These are phyloP conservation scores for Prunus campanulata DNA, from an alignment of 306 rosid species.

Conservation along the genomic window DNA sequence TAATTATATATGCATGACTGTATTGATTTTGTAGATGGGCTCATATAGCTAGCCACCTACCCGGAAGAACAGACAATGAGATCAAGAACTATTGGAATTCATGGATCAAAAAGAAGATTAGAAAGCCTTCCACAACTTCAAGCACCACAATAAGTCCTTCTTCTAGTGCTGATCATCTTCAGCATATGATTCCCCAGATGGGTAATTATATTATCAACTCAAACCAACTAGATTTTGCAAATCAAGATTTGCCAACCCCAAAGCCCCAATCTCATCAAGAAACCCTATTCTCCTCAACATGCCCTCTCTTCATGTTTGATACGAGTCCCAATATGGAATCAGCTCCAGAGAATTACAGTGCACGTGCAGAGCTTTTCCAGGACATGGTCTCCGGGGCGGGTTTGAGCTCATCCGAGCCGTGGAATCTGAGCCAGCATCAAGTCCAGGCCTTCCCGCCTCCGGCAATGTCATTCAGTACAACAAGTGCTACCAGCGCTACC, in stretches of 20 bases:
- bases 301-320: slow-evolving; percentile 85
- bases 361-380: slow-evolving; percentile 47
- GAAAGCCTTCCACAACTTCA: slow-evolving; percentile 56
- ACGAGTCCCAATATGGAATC: slow-evolving; percentile 37
- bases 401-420: slow-evolving; percentile 48
- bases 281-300: slow-evolving; percentile 57
- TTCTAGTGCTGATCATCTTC: slow-evolving; percentile 10
- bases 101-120: slow-evolving; percentile 92
- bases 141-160: slow-evolving; percentile 12
- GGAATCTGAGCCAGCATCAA: slow-evolving; percentile 63
- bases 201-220: slow-evolving; percentile 22
- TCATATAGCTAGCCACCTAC: slow-evolving; percentile 95
- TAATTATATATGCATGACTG: background rate
- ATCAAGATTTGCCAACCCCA: slow-evolving; percentile 26
- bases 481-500: slow-evolving; percentile 3
- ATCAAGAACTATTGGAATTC: slow-evolving; percentile 98
- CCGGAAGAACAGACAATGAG: slow-evolving; percentile 96
- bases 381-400: slow-evolving; percentile 24
- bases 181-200: slow-evolving; percentile 34
- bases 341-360: slow-evolving; percentile 16
- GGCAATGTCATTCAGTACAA: slow-evolving; percentile 23
- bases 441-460: slow-evolving; percentile 42
- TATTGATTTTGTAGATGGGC: slow-evolving; percentile 70
- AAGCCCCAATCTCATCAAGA: slow-evolving; percentile 11
- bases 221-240: slow-evolving; percentile 51